A percentile compares a stretch with the other conserved stretches of the same genome.
These are phyloP conservation scores for Hymenoscyphus fructigenus DNA, from an alignment of 2,329 filamentous ascomycete species.

Conservation along the genomic window DNA sequence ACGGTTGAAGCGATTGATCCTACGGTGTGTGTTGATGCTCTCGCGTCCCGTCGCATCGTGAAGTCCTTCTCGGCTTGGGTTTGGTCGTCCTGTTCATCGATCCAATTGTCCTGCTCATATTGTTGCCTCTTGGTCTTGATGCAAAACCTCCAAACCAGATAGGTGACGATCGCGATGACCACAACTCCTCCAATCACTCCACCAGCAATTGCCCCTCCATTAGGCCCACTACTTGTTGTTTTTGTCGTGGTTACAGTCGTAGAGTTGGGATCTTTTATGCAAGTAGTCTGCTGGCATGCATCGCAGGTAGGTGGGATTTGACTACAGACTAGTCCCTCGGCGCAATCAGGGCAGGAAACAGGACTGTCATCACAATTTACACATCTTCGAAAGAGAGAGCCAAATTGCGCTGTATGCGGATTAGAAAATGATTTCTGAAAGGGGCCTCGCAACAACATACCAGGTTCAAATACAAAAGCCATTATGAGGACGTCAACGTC, in stretches of 20 bases:
- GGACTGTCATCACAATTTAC: constrained; percentile 50
- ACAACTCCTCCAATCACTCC: constrained; percentile 83
- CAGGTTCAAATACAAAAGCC: constrained; percentile 17
- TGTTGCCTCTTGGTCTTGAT: constrained; percentile 76
- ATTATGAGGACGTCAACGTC: constrained; percentile 8
- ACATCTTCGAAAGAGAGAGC: constrained; percentile 56
- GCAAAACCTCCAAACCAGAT: constrained; percentile 83
- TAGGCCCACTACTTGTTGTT: constrained; percentile 52
- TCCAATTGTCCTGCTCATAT: constrained; percentile 59
- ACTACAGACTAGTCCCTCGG: constrained; percentile 44
- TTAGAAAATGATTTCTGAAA: constrained; percentile 11
- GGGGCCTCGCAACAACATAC: constrained; percentile 12
- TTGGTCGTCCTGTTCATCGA: constrained; percentile 50
- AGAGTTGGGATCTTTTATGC: constrained; percentile 43
- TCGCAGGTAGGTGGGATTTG: constrained; percentile 59
- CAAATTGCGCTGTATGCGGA: constrained; percentile 27
- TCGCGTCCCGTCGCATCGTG: constrained; percentile 55
- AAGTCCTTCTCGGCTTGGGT: constrained; percentile 54
- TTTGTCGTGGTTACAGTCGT: constrained; percentile 29
- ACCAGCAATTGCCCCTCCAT: constrained; percentile 83
- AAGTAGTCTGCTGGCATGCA: constrained; percentile 57
- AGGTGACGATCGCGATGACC: constrained; percentile 72
- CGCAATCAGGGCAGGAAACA: constrained; percentile 53
- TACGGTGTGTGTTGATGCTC: constrained; percentile 81
- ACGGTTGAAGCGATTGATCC: constrained; percentile 94